These are phyloP conservation scores for Trichoderma asperelloides DNA, from an alignment of 495 filamentous ascomycete species.

Conservation along the genomic window DNA sequence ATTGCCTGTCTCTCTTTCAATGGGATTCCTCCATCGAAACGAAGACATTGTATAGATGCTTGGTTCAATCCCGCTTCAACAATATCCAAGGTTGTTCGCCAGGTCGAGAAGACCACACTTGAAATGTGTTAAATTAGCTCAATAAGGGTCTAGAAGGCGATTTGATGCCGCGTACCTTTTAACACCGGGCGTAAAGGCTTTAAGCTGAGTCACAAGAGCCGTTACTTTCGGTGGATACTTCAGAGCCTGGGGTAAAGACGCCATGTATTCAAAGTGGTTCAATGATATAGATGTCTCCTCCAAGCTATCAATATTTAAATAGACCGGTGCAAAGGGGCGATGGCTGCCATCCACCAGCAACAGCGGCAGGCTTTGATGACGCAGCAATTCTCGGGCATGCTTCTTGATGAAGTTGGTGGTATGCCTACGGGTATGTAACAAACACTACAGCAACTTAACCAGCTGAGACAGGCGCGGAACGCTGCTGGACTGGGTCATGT, in stretches of 20 bases:
- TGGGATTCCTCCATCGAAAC: constrained; percentile 35
- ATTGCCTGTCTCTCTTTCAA: constrained; percentile 24
- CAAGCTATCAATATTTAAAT: constrained; percentile 2
- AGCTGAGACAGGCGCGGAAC: too few species aligned
- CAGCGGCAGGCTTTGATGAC: too few species aligned
- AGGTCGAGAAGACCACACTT: constrained; percentile 38
- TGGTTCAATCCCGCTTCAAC: constrained; percentile 26
- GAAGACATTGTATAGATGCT: constrained; percentile 20
- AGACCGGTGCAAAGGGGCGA: too few species aligned
- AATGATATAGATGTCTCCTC: constrained; percentile 12
- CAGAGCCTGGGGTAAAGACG: not conserved
- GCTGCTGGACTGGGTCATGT: too few species aligned
- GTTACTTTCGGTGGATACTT: constrained; percentile 20
- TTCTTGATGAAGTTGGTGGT: too few species aligned
- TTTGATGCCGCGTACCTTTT: constrained; percentile 18
- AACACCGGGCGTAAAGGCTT: constrained; percentile 11
- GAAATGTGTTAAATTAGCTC: not conserved
- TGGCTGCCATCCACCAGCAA: too few species aligned
- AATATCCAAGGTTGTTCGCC: constrained; percentile 35
- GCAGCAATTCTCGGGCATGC: too few species aligned
- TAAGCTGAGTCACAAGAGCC: constrained; percentile 18
- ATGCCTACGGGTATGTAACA: too few species aligned
- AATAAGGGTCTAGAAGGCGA: not conserved
- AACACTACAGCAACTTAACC: too few species aligned
- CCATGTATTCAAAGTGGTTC: not conserved